Base-by-base conservation (phyloP, 495 filamentous ascomycete genomes). In the Polyplosphaeria fusca region DNA sequence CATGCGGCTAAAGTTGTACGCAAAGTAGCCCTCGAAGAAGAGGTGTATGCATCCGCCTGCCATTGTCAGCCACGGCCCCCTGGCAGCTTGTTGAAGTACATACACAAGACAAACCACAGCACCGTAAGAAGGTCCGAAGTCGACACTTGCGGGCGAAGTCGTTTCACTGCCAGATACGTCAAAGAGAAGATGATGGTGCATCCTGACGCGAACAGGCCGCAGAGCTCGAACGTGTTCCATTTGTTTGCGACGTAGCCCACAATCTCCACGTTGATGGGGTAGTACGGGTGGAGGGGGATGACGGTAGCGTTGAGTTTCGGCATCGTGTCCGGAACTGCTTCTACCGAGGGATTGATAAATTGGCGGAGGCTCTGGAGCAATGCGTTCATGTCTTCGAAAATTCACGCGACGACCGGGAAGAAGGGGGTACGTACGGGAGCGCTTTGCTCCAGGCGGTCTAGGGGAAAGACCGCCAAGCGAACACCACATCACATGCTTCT, bases 1-100 rank as follows among this genome's bases (percentile, higher is more conserved):
- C 78, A 87, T 82, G 27, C 67, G 72, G 19, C 73, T 70, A 72
- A 85, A 84, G 67, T 89, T 82, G 55, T 80, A 67, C 62, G 85
- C 79, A 61, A 86, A 92, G 69, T 90, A 92, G n/a, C 89, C 81
- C 74, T 94, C 89, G 64, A 94, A 92, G 65, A 89, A 82, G 45
- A 86, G 79, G 68, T 94, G 89, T 18, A 92, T 76, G 41, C 64
- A 76, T 18, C 84, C 84, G 47, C 74, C 85, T 89, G 30, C 9
- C 35, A n/a, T 2, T 28, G 40, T 63, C 30, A 63, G 51, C 48
- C 20, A 22, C 24, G 25, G 13, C 13, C 35, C 55, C 28, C 40
- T 37, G 23, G 14, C 16, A 16, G 13, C 26, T 4, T 32, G 5
- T 23, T 53, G 32, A 22, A 25, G 27, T 22, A 71, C 81, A 63